Percentiles rank a stretch among this genome's conserved stretches.
These are phyloP conservation scores for Rhytidiadelphus loreus DNA, from an alignment of 225 moss, liverwort and hornwort genomes.

Conservation along the genomic window DNA sequence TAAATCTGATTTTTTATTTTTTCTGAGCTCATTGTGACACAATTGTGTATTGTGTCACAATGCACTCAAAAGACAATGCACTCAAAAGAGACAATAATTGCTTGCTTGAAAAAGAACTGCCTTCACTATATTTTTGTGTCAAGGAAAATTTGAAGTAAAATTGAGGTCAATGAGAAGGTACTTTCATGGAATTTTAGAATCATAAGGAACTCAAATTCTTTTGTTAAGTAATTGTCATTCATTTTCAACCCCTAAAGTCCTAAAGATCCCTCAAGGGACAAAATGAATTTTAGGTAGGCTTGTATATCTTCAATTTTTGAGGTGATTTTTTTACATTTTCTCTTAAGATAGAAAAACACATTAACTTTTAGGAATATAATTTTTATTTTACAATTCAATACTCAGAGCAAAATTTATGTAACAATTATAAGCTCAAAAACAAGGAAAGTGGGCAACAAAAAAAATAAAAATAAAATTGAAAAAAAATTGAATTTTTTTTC, in stretches of 20 bases:
- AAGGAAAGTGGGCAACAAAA: rapidly evolving
- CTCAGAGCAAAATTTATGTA: too few species aligned
- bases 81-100: too few species aligned
- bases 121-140: too few species aligned
- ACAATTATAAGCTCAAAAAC: not conserved
- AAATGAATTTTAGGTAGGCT: not conserved
- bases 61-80: too few species aligned
- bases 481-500: too few species aligned
- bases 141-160: not conserved
- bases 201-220: not conserved
- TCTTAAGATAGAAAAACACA: not conserved
- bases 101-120: too few species aligned
- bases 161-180: not conserved
- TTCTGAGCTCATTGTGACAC: too few species aligned
- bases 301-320: not conserved
- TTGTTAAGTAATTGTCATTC: not conserved
- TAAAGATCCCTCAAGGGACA: rapidly evolving
- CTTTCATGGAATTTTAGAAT: rapidly evolving
- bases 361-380: not conserved
- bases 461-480: not conserved
- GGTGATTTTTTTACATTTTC: not conserved
- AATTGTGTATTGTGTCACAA: too few species aligned
- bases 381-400: not conserved
- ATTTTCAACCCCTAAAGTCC: not conserved
- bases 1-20: too few species aligned